Evolutionary conservation across 1,284 basidiomycete species (phyloP).

Genomic region (Bondarzewia mesenterica): DNA sequence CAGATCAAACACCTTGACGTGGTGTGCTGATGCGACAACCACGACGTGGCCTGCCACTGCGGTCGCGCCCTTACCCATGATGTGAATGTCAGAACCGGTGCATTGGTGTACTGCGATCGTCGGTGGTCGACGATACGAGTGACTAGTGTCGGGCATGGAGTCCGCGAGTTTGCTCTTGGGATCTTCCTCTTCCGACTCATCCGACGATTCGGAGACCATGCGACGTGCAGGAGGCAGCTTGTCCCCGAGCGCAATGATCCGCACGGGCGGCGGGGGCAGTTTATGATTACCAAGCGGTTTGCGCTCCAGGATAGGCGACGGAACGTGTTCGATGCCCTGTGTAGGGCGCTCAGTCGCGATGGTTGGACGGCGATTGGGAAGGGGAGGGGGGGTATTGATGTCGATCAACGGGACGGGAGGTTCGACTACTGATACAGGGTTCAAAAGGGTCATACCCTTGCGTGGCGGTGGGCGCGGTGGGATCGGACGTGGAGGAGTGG

Average conservation of each 20-base stretch:
- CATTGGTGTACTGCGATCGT: slow-evolving; percentile 33
- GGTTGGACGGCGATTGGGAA: neutral
- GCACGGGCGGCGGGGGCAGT: slow-evolving; percentile 65
- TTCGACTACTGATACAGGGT: slow-evolving; percentile 1
- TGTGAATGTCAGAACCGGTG: slow-evolving; percentile 40
- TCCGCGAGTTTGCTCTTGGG: slow-evolving; percentile 34
- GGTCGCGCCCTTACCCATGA: slow-evolving; percentile 47
- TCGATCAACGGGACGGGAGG: neutral
- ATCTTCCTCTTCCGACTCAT: slow-evolving; percentile 20
- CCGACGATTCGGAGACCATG: slow-evolving; percentile 26
- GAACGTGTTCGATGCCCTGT: slow-evolving; percentile 5
- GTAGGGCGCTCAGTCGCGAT: neutral
- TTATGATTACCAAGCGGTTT: slow-evolving; percentile 25
- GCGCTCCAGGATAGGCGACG: slow-evolving; percentile 26
- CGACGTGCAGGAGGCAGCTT: slow-evolving; percentile 55
- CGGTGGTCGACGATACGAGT: slow-evolving; percentile 77
- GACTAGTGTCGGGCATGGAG: slow-evolving; percentile 73
- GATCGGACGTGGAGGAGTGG: slow-evolving; percentile 1
- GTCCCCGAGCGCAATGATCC: slow-evolving; percentile 58
- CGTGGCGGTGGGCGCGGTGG: slow-evolving; percentile 23
- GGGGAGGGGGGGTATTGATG: neutral
- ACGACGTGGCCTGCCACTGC: slow-evolving; percentile 56
- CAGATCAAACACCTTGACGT: slow-evolving; percentile 62
- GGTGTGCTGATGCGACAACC: slow-evolving; percentile 53
- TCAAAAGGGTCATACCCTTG: slow-evolving; percentile 12